These are phyloP conservation scores for Mycocalia duriaeana DNA, from an alignment of 1,284 basidiomycete genomes.

Conservation along the genomic window DNA sequence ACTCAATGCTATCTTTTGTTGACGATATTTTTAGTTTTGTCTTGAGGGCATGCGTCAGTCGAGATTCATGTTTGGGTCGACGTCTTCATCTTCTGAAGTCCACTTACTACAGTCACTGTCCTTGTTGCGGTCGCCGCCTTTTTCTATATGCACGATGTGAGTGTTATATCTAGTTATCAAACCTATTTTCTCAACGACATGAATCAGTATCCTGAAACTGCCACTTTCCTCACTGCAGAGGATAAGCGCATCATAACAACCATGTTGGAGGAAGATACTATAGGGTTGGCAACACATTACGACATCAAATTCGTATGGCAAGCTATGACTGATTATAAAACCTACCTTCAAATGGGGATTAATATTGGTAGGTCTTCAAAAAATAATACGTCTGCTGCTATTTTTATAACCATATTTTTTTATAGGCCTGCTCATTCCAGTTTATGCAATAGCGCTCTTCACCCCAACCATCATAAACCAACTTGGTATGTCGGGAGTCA, in stretches of 20 bases:
- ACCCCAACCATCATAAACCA: conserved; percentile 51
- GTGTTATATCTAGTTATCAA: conserved; percentile 23
- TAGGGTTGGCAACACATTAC: conserved; percentile 28
- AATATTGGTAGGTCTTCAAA: conserved; percentile 33
- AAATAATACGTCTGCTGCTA: neutral
- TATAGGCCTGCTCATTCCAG: conserved; percentile 41
- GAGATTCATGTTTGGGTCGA: neutral
- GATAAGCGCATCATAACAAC: conserved; percentile 30
- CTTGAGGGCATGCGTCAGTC: conserved; percentile 28
- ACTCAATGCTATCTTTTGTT: neutral
- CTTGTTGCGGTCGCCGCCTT: conserved; percentile 28
- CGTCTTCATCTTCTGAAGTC: neutral
- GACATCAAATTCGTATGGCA: conserved; percentile 33
- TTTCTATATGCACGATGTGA: conserved; percentile 35
- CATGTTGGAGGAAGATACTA: conserved; percentile 36
- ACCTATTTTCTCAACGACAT: conserved; percentile 10
- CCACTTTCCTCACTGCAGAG: conserved; percentile 35
- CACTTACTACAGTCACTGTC: conserved; percentile 27
- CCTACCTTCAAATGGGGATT: conserved; percentile 38
- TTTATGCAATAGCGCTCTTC: conserved; percentile 58
- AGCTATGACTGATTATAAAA: conserved; percentile 30
- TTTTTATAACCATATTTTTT: neutral
- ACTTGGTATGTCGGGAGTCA: conserved; percentile 34
- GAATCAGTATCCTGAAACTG: conserved; percentile 41
- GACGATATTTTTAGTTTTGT: conserved; percentile 23